Percentiles rank a stretch among this genome's conserved stretches.
These are phyloP conservation scores for Candida xyloterini DNA, from an alignment of 805 yeast genomes.

Conservation along the genomic window DNA sequence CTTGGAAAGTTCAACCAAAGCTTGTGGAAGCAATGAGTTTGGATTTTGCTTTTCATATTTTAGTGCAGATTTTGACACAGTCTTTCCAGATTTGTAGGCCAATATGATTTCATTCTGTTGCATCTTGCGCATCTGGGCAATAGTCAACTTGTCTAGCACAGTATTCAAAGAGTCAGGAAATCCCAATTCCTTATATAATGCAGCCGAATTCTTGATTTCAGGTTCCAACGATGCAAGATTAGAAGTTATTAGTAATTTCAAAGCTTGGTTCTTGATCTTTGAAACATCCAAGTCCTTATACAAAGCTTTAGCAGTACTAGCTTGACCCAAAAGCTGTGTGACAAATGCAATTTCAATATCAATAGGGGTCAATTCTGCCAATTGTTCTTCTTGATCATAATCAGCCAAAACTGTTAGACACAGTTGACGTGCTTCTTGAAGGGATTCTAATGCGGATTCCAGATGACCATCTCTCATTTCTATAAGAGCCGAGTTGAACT, in stretches of 20 bases:
- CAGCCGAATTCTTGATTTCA: constrained; percentile 17
- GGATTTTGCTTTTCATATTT: constrained; percentile 20
- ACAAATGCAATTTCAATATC: constrained; percentile 58
- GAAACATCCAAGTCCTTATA: constrained; percentile 35
- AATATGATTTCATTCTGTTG: constrained; percentile 45
- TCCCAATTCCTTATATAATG: constrained; percentile 31
- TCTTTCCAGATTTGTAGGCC: constrained; percentile 38
- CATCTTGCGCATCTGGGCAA: constrained; percentile 40
- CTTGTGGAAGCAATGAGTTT: constrained; percentile 28
- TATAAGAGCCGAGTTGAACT: constrained; percentile 58
- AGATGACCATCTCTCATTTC: constrained; percentile 41
- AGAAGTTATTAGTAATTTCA: constrained; percentile 42
- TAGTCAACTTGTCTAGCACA: constrained; percentile 33
- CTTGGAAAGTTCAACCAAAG: constrained; percentile 22
- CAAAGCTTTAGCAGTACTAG: constrained; percentile 34
- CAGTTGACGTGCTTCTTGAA: constrained; percentile 43
- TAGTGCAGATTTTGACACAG: constrained; percentile 18
- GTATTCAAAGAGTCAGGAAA: constrained; percentile 31
- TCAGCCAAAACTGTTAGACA: constrained; percentile 40
- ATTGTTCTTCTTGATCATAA: constrained; percentile 44
- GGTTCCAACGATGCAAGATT: constrained; percentile 38
- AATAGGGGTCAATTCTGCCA: constrained; percentile 57
- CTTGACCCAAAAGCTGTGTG: constrained; percentile 37
- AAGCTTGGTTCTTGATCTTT: constrained; percentile 37
- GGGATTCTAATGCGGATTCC: constrained; percentile 38